Conservation (phyloP, 345 rosid species). For the Salix caprea region DNA sequence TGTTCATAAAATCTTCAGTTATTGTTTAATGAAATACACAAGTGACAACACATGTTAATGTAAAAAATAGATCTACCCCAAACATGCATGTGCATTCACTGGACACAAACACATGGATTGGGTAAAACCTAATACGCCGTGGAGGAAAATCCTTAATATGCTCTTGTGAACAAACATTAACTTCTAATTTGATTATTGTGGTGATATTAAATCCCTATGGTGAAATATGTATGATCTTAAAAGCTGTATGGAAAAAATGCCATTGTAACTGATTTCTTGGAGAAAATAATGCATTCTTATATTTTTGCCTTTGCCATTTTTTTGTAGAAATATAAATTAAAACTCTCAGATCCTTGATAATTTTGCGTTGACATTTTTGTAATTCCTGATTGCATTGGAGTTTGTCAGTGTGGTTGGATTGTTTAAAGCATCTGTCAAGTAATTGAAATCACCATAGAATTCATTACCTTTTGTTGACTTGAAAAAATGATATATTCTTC, state of each 20-base stretch:
- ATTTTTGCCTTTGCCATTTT: neutral
- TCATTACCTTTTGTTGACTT: neutral
- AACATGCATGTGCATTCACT: neutral
- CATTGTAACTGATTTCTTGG: neutral
- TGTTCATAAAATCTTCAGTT: neutral
- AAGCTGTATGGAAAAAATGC: neutral
- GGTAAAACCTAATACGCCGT: neutral
- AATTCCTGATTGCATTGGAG: neutral
- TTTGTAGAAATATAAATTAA: neutral
- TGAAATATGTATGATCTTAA: neutral
- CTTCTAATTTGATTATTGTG: neutral
- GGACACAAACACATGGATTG: neutral
- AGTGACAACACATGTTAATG: neutral
- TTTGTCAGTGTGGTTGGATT: neutral
- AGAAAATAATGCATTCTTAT: neutral
- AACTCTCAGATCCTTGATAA: neutral
- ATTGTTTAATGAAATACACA: neutral
- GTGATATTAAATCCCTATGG: neutral
- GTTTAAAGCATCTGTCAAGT: neutral
- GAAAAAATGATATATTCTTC: constrained; percentile 3
- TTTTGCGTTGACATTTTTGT: neutral
- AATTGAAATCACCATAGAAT: neutral
- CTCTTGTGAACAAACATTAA: neutral
- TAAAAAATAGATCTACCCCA: neutral
- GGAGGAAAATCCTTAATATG: neutral